Conservation (phyloP, 805 yeast genomes). For the Pichia exigua region DNA sequence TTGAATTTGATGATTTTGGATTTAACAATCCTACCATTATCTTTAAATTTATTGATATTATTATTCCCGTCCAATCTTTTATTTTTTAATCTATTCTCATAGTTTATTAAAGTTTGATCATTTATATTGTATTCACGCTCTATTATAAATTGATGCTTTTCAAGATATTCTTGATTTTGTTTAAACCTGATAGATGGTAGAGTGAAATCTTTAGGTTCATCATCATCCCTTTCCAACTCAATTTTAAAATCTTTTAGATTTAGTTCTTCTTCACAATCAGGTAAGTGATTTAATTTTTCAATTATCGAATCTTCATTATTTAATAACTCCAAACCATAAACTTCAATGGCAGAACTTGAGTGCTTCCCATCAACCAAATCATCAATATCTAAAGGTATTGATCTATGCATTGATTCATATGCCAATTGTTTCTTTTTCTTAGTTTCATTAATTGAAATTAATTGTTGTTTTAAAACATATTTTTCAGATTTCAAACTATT, state of each 20-base stretch:
- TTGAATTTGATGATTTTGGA: slow-evolving; percentile 36
- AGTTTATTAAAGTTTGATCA: slow-evolving; percentile 34
- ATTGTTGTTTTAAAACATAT: background rate
- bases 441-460: background rate
- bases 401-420: background rate
- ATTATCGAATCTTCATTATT: slow-evolving; percentile 8
- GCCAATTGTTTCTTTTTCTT: background rate
- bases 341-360: background rate
- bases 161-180: slow-evolving; percentile 1
- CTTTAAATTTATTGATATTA: background rate
- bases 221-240: slow-evolving; percentile 2
- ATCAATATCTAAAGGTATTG: background rate
- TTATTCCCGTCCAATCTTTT: background rate
- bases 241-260: slow-evolving; percentile 8
- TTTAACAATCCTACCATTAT: slow-evolving; percentile 22
- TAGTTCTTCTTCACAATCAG: slow-evolving; percentile 4
- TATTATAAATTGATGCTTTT: slow-evolving; percentile 21
- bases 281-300: slow-evolving; percentile 10
- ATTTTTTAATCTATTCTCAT: slow-evolving; percentile 17
- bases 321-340: slow-evolving; percentile 7
- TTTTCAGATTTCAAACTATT: background rate
- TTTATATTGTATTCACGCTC: slow-evolving; percentile 25
- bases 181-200: background rate
- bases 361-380: background rate
- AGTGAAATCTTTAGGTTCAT: background rate